A percentile compares a stretch with the other conserved stretches of the same genome.
Evolutionary conservation across 1,284 basidiomycete genomes (phyloP).

Genomic region (Ceratobasidium sp.): DNA sequence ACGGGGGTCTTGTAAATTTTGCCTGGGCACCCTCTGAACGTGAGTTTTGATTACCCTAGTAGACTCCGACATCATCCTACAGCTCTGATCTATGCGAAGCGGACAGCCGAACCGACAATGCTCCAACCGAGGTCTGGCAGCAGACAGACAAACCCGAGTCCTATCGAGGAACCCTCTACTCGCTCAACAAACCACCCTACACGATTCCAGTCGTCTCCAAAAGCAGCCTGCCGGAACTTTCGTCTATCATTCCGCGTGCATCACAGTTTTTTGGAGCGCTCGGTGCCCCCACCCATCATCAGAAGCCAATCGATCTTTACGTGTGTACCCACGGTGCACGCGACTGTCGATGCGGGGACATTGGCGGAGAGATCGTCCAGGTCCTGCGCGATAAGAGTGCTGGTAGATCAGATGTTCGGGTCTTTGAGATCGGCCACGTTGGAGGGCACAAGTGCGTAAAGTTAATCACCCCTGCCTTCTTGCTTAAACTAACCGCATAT

Average conservation of each 20-base stretch:
- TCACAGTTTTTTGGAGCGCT: slow-evolving; percentile 19
- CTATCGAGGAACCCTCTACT: slow-evolving; percentile 23
- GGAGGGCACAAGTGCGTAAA: slow-evolving; percentile 82
- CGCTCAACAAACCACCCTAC: slow-evolving; percentile 20
- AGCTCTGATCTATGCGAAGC: neutral
- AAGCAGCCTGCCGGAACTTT: slow-evolving; percentile 34
- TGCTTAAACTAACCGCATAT: slow-evolving; percentile 1
- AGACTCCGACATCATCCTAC: neutral
- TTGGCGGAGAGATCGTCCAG: slow-evolving; percentile 60
- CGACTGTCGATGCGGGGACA: slow-evolving; percentile 79
- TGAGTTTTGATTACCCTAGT: slow-evolving; percentile 18
- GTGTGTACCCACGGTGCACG: slow-evolving; percentile 77
- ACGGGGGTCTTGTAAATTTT: slow-evolving; percentile 44
- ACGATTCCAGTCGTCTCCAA: slow-evolving; percentile 30
- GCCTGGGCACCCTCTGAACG: slow-evolving; percentile 40
- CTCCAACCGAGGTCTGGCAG: slow-evolving; percentile 20
- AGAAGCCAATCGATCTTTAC: slow-evolving; percentile 59
- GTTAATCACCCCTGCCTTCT: slow-evolving; percentile 11
- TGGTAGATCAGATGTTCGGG: slow-evolving; percentile 52
- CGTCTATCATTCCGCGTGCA: slow-evolving; percentile 23
- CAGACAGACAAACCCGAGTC: slow-evolving; percentile 17
- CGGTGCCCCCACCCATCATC: neutral
- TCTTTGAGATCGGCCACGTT: slow-evolving; percentile 80
- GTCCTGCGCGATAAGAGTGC: slow-evolving; percentile 51
- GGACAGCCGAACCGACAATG: slow-evolving; percentile 4